Percentiles rank a stretch among this genome's conserved stretches.
phyloP scores from a whole-genome alignment of 1,139 yeast species.

The Nakaseomyces bracarensis region DNA sequence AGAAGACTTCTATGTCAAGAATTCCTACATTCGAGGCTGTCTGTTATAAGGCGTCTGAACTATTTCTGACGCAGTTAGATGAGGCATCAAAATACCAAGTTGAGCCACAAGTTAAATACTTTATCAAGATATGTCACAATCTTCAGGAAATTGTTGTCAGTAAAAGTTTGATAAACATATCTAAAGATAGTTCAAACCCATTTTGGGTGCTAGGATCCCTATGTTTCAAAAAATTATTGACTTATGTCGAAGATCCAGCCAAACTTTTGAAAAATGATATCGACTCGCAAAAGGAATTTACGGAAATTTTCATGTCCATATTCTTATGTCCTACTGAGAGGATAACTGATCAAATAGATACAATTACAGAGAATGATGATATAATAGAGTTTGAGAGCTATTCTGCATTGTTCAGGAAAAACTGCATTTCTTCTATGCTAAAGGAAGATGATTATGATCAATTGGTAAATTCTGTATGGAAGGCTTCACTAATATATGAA shows the following conservation, averaged over 20 bases:
- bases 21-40: constrained; percentile 63
- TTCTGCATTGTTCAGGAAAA: constrained; percentile 39
- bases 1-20: constrained; percentile 32
- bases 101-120: constrained; percentile 41
- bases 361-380: constrained; percentile 42
- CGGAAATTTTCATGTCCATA: constrained; percentile 20
- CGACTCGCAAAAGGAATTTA: constrained; percentile 14
- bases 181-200: constrained; percentile 21
- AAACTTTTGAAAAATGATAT: constrained; percentile 25
- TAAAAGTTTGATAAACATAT: constrained; percentile 36
- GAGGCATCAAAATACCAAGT: constrained; percentile 28
- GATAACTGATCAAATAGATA: constrained; percentile 23
- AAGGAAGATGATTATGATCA: constrained; percentile 34
- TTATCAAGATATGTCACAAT: constrained; percentile 35
- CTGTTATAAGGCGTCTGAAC: constrained; percentile 43
- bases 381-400: constrained; percentile 40
- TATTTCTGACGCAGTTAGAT: constrained; percentile 36
- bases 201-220: constrained; percentile 30
- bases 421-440: constrained; percentile 27
- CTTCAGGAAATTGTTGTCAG: constrained; percentile 37
- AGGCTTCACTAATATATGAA: constrained; percentile 44
- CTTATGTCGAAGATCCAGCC: constrained; percentile 38
- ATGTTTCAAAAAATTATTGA: constrained; percentile 39
- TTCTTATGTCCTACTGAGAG: constrained; percentile 18
- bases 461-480: constrained; percentile 41